phyloP scores from a whole-genome alignment of 176 grass and related monocot genomes.

The Leersia perrieri region DNA sequence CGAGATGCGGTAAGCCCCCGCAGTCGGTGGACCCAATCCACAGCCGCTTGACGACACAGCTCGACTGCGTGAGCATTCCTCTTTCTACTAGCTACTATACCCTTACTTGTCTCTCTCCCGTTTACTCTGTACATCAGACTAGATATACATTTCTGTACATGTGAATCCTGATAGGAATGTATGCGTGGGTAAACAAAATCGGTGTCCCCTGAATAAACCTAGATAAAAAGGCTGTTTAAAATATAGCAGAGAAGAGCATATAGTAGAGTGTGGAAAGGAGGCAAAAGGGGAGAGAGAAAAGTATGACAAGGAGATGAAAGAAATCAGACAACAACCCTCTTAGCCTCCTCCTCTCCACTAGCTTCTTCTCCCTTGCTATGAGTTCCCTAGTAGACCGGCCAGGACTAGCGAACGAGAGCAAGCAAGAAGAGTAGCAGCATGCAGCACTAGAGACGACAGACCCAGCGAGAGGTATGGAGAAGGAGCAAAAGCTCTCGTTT shows the following conservation, averaged over 20 bases:
- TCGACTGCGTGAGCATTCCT: conserved; percentile 39
- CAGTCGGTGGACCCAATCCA: conserved; percentile 48
- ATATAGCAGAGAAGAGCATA: conserved; percentile 17
- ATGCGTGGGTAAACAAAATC: background rate
- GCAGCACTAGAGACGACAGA: conserved; percentile 13
- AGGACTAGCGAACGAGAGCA: conserved; percentile 19
- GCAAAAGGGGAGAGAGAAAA: conserved; percentile 45
- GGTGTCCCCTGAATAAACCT: background rate
- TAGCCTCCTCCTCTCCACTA: conserved; percentile 46
- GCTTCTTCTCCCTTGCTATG: background rate
- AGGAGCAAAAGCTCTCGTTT: conserved; percentile 45
- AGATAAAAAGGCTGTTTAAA: background rate
- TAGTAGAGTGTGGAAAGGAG: conserved; percentile 36
- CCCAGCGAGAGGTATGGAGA: conserved; percentile 22
- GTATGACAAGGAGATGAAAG: conserved; percentile 70
- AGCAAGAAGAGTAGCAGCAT: conserved; percentile 13
- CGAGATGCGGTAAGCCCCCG: background rate
- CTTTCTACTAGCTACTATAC: background rate
- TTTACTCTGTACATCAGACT: conserved; percentile 2
- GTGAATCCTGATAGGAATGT: background rate
- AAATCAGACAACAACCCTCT: conserved; percentile 70
- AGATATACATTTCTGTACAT: conserved; percentile 6
- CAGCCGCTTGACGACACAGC: conserved; percentile 42
- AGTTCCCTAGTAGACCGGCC: conserved; percentile 16
- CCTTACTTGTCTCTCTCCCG: conserved; percentile 6